These are phyloP conservation scores for Macrotyloma uniflorum DNA, from an alignment of 306 rosid species.

Conservation along the genomic window DNA sequence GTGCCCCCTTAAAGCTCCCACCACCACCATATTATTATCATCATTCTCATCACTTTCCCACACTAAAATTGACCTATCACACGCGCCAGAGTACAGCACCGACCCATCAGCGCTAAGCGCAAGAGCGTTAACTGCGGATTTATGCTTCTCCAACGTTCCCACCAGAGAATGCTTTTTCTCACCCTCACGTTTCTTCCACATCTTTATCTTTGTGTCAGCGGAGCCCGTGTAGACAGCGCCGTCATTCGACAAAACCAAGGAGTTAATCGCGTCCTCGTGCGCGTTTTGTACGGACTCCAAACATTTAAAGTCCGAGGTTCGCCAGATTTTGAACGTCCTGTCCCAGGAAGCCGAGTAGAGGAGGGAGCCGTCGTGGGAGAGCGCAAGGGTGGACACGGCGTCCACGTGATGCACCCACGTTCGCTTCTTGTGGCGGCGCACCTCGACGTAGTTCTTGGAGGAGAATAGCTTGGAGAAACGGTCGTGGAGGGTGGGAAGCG, in stretches of 20 bases:
- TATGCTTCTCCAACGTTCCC: slow-evolving; percentile 67
- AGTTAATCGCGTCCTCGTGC: slow-evolving; percentile 76
- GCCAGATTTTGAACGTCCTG: slow-evolving; percentile 73
- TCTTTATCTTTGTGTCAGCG: slow-evolving; percentile 70
- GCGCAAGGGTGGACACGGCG: slow-evolving; percentile 61
- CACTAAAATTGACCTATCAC: slow-evolving; percentile 71
- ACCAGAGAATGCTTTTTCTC: slow-evolving; percentile 37
- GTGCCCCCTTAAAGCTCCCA: slow-evolving; percentile 78
- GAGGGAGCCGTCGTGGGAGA: slow-evolving; percentile 52
- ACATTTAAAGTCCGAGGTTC: slow-evolving; percentile 64
- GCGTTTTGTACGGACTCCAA: slow-evolving; percentile 60
- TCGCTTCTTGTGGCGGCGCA: slow-evolving; percentile 63
- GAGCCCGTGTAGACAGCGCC: slow-evolving; percentile 66
- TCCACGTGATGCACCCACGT: slow-evolving; percentile 85
- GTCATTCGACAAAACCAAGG: slow-evolving; percentile 51
- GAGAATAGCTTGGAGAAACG: slow-evolving; percentile 47
- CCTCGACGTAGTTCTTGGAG: slow-evolving; percentile 54
- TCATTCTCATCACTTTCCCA: slow-evolving; percentile 50
- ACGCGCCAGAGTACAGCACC: slow-evolving; percentile 73
- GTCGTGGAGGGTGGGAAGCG: slow-evolving; percentile 62
- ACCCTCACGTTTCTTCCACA: slow-evolving; percentile 45
- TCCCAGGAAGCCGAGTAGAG: slow-evolving; percentile 86
- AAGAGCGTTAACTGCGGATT: slow-evolving; percentile 71
- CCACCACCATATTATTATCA: slow-evolving; percentile 39
- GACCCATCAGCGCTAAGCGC: slow-evolving; percentile 56